These are phyloP conservation scores for Filosporella fistucella DNA, from an alignment of 495 filamentous ascomycete species.

Conservation along the genomic window DNA sequence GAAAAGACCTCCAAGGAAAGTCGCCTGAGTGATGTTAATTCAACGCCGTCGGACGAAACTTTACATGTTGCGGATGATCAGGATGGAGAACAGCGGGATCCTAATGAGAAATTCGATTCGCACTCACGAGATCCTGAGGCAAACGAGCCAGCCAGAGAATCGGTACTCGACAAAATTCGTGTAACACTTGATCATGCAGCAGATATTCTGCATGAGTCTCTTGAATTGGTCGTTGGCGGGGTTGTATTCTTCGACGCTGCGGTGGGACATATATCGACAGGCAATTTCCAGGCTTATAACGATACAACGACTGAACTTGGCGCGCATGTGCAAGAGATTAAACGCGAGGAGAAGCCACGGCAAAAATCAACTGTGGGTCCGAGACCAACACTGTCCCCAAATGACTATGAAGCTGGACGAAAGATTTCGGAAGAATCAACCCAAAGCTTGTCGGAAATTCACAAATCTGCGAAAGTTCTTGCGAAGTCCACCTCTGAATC, in stretches of 20 bases:
- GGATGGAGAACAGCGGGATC: neutral
- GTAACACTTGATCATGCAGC: constrained; percentile 16
- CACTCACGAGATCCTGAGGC: neutral
- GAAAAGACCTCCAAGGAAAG: constrained; percentile 28
- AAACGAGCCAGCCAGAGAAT: neutral
- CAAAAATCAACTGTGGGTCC: neutral
- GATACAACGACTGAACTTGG: constrained; percentile 3
- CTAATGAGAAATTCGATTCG: neutral
- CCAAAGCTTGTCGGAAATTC: constrained; percentile 10
- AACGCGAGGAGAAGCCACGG: neutral
- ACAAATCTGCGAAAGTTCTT: constrained; percentile 17
- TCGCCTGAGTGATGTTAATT: neutral
- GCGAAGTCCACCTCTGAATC: constrained; percentile 9
- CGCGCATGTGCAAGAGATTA: neutral
- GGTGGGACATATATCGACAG: constrained; percentile 9
- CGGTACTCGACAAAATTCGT: constrained; percentile 16
- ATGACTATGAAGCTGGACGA: no score
- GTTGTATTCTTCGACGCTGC: constrained; percentile 17
- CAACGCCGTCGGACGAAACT: neutral
- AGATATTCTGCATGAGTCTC: constrained; percentile 17
- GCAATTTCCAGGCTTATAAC: neutral
- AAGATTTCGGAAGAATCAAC: constrained; percentile 1
- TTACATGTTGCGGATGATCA: neutral
- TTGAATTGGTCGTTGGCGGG: constrained; percentile 15
- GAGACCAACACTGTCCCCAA: neutral